Percentiles rank a stretch among this genome's conserved stretches.
Conservation (phyloP, 805 yeast genomes). For the Metschnikowia matae region DNA sequence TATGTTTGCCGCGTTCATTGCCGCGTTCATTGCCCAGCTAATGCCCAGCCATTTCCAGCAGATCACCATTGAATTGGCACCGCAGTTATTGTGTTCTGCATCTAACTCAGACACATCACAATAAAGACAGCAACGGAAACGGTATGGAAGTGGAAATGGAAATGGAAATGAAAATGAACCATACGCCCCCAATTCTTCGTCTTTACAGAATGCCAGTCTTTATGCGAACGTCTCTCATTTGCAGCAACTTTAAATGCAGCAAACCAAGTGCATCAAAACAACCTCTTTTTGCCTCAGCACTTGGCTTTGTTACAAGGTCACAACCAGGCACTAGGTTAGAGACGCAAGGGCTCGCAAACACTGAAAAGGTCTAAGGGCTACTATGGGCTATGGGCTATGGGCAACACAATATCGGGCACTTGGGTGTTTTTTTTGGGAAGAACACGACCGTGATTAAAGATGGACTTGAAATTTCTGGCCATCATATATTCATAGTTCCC, state of each 20-base stretch:
- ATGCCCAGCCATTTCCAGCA: conserved; percentile 45
- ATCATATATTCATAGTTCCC: too few species aligned
- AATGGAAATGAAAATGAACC: too few species aligned
- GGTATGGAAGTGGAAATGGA: too few species aligned
- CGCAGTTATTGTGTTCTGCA: conserved; percentile 29
- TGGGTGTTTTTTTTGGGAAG: too few species aligned
- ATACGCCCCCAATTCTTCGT: conserved; percentile 7
- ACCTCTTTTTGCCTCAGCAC: conserved; percentile 21
- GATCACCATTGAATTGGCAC: conserved; percentile 39
- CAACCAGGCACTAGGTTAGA: conserved; percentile 6
- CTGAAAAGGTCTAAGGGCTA: conserved; percentile 1
- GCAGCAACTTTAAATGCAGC: conserved; percentile 20
- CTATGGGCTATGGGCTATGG: too few species aligned
- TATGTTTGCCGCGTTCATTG: conserved; percentile 45
- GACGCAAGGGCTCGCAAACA: conserved; percentile 14
- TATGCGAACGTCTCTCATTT: conserved; percentile 18
- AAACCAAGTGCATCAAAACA: conserved; percentile 15
- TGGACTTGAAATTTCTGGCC: too few species aligned
- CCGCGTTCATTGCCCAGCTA: too few species aligned
- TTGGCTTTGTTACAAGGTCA: conserved; percentile 19
- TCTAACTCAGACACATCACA: conserved; percentile 32
- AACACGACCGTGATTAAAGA: too few species aligned
- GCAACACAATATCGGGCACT: too few species aligned
- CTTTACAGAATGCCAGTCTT: conserved; percentile 14
- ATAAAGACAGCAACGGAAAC: conserved; percentile 5